These are phyloP conservation scores for Saturnispora kantuleensis DNA, from an alignment of 805 yeast species.

Conservation along the genomic window DNA sequence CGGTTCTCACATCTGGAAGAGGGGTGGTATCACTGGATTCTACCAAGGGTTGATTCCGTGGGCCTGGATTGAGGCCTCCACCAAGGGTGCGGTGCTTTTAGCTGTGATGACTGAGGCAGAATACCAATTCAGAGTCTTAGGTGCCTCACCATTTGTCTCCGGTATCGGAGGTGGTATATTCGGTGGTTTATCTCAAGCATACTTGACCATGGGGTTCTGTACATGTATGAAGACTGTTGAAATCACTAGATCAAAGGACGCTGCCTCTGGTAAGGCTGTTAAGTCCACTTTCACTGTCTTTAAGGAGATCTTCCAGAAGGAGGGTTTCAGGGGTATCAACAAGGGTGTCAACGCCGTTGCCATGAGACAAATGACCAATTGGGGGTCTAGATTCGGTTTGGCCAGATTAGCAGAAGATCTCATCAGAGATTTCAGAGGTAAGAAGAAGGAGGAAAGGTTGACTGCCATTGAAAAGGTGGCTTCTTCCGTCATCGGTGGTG, in stretches of 20 bases:
- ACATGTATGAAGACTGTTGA: conserved; percentile 99
- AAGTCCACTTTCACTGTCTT: conserved; percentile 80
- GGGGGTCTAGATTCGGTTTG: conserved; percentile 97
- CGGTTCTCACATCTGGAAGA: conserved; percentile 69
- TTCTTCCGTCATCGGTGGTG: conserved; percentile 92
- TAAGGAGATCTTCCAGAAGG: conserved; percentile 69
- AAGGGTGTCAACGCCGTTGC: conserved; percentile 99
- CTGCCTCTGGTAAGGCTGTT: conserved; percentile 52
- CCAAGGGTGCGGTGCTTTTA: conserved; percentile 92
- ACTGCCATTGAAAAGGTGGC: conserved; percentile 70
- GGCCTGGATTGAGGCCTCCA: conserved; percentile 99
- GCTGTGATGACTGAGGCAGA: conserved; percentile 92
- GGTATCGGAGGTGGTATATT: conserved; percentile 95
- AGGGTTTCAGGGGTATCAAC: conserved; percentile 91
- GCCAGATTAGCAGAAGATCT: conserved; percentile 84
- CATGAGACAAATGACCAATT: conserved; percentile 96
- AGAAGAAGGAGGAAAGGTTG: conserved; percentile 47
- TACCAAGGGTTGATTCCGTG: conserved; percentile 98
- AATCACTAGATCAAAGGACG: conserved; percentile 82
- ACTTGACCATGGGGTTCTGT: conserved; percentile 94
- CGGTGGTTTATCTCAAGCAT: conserved; percentile 96
- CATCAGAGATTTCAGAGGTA: conserved; percentile 56
- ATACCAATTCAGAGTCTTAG: conserved; percentile 55
- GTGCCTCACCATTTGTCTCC: conserved; percentile 61
- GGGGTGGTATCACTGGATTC: conserved; percentile 89